Base-by-base conservation (phyloP, 2,329 filamentous ascomycete species). In the Fusarium cyanostomum region DNA sequence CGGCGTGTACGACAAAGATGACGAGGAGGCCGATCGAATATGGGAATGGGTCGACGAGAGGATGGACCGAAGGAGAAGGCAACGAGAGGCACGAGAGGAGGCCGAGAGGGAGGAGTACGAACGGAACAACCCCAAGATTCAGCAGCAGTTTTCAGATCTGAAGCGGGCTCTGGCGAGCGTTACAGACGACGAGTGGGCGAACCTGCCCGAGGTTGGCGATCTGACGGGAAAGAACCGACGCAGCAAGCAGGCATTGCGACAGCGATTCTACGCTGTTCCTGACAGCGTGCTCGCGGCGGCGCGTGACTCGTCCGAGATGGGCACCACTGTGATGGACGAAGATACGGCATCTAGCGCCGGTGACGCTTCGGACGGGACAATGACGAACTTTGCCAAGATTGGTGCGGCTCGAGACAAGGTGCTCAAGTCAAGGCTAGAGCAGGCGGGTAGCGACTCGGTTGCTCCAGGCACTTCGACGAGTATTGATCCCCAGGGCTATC, bases 381-480 rank as follows among this genome's bases (percentile, higher is more conserved):
- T 97, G 86, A 99, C 94, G 10, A 97, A 99, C 74, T 99, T 99
- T 74, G 94, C 94, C 39, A 92, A 97, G 76, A 98, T 99, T 63
- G 95, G 96, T 77, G 93, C 94, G 39, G 96, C 95, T 16, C 89
- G 95, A 79, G 92, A 97, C 80, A 97, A 97, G 77, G 95, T 97
- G 35, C 84, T 99, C 50, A 91, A 97, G 74, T 94, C 96, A n/a
- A 89, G 92, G 67, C 82, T 99, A 37, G 94, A 98, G 71, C 92
- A 96, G 73, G 94, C 93, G 64, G 88, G 81, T 9, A 87, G 85
- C 15, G 89, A 86, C 11, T 86, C 90, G 5, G 81, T 89, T 8
- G 81, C 87, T 6, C 85, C 85, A 9, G 95, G 95, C 33, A 96
- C 89, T 58, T 87, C 94, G 18, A 96, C 93, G 3, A 96, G 88